Base-by-base conservation (phyloP, 2,329 filamentous ascomycete genomes). In the Passalora sequoiae region DNA sequence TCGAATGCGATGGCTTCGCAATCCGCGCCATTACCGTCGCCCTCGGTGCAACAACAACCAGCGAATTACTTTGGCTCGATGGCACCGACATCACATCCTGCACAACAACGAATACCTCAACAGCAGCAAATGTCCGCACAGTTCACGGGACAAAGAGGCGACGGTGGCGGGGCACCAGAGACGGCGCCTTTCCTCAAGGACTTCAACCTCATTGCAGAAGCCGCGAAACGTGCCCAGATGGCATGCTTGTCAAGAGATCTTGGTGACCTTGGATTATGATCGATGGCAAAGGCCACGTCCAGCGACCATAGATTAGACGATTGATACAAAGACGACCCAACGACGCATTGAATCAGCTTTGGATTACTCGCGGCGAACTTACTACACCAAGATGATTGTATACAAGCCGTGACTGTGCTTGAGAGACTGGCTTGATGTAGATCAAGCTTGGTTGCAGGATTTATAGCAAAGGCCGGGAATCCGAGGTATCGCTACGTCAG, bases 201-300 rank as follows among this genome's bases (percentile, higher is more conserved):
- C 66, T 86, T 91, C 60, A 91, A 78, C 46, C 77, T 96, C 21
- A 77, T 96, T 30, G 89, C 89, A 25, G 91, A 97, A 71, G 91
- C 91, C 2, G 91, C 89, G 31, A 95, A 94, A 69, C 76, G 89
- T 30, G 91, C 91, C 7, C 88, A 96, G 67, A 86, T 96, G 74
- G 87, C 87, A 30, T 81, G 89, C 59, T 72, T 96, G 63, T 85
- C 89, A 74, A 77, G 89, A 50, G 91, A 96, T 66, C 76, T 97
- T 61, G 88, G 87, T 59, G 78, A 81, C 51, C 76, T 85, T 60
- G 79, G 77, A 40, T 42, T 63, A 28, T 61, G 24, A 7, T 6
- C 19, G 17, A 37, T 22, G 16, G 6, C 9, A 37, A 4, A 22
- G 7, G 16, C 24, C 24, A 27, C 24, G 24, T 27, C 12, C 6